Evolutionary conservation across 2,329 filamentous ascomycete species (phyloP), one percentile per base, ranked within the genome.

Genomic region (Trichoderma sp.): DNA sequence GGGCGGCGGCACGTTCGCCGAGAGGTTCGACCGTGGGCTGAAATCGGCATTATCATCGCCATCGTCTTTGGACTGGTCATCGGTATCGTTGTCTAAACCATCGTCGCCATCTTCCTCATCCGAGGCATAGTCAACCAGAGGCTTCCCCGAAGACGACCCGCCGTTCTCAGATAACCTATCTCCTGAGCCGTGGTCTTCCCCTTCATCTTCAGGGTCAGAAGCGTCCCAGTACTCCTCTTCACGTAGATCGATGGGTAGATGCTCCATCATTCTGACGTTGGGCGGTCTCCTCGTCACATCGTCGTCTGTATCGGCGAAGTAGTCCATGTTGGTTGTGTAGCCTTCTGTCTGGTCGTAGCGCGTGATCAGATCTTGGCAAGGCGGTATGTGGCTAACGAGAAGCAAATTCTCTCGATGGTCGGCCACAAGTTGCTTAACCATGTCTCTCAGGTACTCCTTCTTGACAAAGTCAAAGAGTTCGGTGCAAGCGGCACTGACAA

Each of bases 171-270:
- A 82, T 9, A 65, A 68, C 80, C 80, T 78, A 21, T 71, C 64
- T 80, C 78, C 77, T 85, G 66, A 82, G 79, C 83, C 79, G 71
- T 79, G 79, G 75, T 85, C 79, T 77, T 87, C 86, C 77, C 92
- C 87, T 14, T 95, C 94, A 7, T 98, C 95, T 76, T 95, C 93
- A 64, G 97, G 94, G 79, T 98, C 95, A 1, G 94, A 95, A 0
- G 90, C 91, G 80, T 97, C 96, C 89, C 97, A 98, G 83, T 98
- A 99, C 60, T 96, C 95, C 80, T 98, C 96, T 83, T 98, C 94
- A 12, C 93, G 91, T 6, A 92, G 89, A 81, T 98, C 96, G 81
- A 95, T 89, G 1, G 83, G 78, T 11, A 90, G 83, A 71, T 97
- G 95, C 81, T 94, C 94, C 82, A 97, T 89, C 62, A 88, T 90